phyloP scores from a whole-genome alignment of 2,329 filamentous ascomycete species.

The Zymoseptoria brevis region DNA sequence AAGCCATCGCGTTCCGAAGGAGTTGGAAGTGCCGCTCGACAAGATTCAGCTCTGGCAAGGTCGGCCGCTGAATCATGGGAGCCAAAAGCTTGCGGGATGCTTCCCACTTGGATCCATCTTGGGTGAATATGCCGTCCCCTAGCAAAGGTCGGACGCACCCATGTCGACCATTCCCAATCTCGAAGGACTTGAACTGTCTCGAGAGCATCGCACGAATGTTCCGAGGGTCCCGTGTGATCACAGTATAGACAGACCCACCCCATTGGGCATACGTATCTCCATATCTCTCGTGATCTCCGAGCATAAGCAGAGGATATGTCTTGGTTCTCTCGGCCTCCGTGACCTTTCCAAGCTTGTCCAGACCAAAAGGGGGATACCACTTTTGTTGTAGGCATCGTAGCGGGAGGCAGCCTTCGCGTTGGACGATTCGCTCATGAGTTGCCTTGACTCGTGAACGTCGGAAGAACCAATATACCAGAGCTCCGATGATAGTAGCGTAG shows the following conservation, averaged over 20 bases:
- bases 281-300: constrained; percentile 5
- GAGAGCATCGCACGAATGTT: constrained; percentile 5
- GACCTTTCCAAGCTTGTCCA: constrained; percentile 4
- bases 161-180: constrained; percentile 1
- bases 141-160: constrained; percentile 3
- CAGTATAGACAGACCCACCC: constrained; percentile 3
- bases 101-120: constrained; percentile 6
- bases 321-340: constrained; percentile 1
- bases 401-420: neutral
- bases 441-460: neutral
- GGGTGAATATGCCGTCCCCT: constrained; percentile 8
- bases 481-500: neutral
- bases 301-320: constrained; percentile 9
- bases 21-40: constrained; percentile 5
- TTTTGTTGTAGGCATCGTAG: constrained; percentile 1
- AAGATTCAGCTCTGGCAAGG: constrained; percentile 3
- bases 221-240: constrained; percentile 3
- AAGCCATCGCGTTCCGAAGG: neutral
- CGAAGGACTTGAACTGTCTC: constrained; percentile 5
- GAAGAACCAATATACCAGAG: neutral
- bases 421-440: neutral
- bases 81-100: constrained; percentile 3
- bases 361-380: constrained; percentile 3
- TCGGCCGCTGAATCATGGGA: constrained; percentile 4
- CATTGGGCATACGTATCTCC: constrained; percentile 8